Percentiles rank a stretch among this genome's conserved stretches.
Evolutionary conservation across 768 basidiomycete species (phyloP).

Genomic region (Botryobasidium botryosum): DNA sequence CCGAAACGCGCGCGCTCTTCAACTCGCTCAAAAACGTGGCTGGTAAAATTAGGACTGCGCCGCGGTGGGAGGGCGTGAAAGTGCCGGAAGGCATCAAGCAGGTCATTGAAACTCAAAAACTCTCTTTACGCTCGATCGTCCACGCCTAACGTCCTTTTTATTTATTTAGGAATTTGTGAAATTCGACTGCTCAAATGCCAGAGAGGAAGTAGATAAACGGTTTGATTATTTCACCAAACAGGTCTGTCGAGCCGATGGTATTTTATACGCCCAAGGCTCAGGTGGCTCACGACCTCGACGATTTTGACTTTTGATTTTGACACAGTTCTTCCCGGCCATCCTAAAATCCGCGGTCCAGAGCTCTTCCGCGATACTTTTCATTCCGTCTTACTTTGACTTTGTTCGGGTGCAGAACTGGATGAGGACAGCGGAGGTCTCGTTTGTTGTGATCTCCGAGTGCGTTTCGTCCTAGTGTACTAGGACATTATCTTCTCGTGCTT

Average conservation of each 20-base stretch:
- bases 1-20: constrained; percentile 71
- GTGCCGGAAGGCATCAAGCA: constrained; percentile 77
- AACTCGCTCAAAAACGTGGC: constrained; percentile 60
- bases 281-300: no score
- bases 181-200: constrained; percentile 53
- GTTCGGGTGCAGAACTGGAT: constrained; percentile 81
- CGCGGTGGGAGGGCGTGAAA: constrained; percentile 50
- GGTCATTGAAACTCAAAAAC: constrained; percentile 30
- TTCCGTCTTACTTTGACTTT: constrained; percentile 95
- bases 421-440: constrained; percentile 52
- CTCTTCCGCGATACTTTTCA: constrained; percentile 69
- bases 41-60: constrained; percentile 61
- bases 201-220: constrained; percentile 72
- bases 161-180: constrained; percentile 42
- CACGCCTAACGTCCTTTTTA: constrained; percentile 4
- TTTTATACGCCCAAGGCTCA: background rate
- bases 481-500: background rate
- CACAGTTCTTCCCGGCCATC: constrained; percentile 59
- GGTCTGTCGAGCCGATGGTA: constrained; percentile 24
- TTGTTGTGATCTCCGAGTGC: constrained; percentile 81
- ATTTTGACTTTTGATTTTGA: no score
- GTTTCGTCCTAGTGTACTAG: constrained; percentile 13
- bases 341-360: constrained; percentile 90
- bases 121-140: no score
- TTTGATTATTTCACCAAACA: constrained; percentile 79